Conservation (phyloP, 352 stramenopile genomes). For the Globisporangium orthogonon region DNA sequence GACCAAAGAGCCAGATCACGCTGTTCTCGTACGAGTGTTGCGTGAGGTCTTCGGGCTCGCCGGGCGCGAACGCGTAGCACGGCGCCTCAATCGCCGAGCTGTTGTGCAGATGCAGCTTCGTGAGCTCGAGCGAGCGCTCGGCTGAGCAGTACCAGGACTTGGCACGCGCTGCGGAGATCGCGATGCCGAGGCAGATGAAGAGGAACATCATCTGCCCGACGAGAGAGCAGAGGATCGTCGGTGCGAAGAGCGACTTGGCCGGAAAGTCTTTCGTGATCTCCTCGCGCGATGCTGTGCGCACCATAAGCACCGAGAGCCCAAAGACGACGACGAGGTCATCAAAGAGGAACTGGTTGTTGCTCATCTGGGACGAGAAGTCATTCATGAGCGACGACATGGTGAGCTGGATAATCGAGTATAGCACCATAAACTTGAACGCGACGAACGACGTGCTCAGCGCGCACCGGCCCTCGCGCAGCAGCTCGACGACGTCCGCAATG, state of each 20-base stretch:
- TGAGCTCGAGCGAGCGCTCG: conserved; percentile 33
- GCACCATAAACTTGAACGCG: conserved; percentile 90
- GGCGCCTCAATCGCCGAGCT: conserved; percentile 33
- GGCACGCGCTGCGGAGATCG: conserved; percentile 39
- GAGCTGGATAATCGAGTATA: conserved; percentile 89
- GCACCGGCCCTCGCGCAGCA: conserved; percentile 86
- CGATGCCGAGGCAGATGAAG: conserved; percentile 47
- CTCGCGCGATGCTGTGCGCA: conserved; percentile 39
- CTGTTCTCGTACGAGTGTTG: conserved; percentile 73
- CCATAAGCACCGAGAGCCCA: conserved; percentile 65
- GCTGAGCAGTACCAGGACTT: conserved; percentile 65
- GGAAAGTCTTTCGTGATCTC: conserved; percentile 37
- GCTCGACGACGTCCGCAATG: conserved; percentile 75
- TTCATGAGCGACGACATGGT: conserved; percentile 64
- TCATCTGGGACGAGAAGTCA: conserved; percentile 57
- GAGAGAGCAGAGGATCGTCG: conserved; percentile 53
- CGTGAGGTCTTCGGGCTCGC: conserved; percentile 43
- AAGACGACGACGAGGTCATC: conserved; percentile 72
- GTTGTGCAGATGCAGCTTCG: conserved; percentile 20
- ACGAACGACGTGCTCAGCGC: conserved; percentile 87
- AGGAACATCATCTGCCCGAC: conserved; percentile 47
- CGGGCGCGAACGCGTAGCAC: conserved; percentile 62
- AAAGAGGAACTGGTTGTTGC: conserved; percentile 75
- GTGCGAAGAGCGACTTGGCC: conserved; percentile 54
- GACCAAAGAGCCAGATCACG: conserved; percentile 71